These are phyloP conservation scores for Nematocida sp. DNA, from an alignment of 371 early-diverging fungal genomes.

Conservation along the genomic window DNA sequence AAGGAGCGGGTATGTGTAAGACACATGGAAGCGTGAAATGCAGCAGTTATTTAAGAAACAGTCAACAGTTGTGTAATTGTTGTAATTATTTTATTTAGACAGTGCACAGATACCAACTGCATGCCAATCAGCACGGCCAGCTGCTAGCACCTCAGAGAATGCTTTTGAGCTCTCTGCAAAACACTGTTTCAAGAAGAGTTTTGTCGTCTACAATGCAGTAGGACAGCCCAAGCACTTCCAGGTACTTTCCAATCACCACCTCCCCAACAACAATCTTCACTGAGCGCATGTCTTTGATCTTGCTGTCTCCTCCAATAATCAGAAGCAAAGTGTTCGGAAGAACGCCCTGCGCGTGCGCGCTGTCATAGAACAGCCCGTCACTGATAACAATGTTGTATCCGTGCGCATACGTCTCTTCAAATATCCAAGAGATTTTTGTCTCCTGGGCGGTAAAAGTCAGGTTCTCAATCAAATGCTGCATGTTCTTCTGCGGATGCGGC, in stretches of 20 bases:
- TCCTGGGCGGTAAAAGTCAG: conserved; percentile 49
- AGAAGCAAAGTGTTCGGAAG: conserved; percentile 42
- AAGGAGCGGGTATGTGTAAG: too few relatives aligned
- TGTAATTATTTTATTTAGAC: too few relatives aligned
- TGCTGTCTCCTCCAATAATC: conserved; percentile 13
- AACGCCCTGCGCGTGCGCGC: neutral
- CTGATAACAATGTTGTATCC: conserved; percentile 44
- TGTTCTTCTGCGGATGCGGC: conserved; percentile 30
- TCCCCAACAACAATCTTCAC: conserved; percentile 39
- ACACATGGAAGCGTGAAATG: too few relatives aligned
- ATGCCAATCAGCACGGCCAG: neutral
- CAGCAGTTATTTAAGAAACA: too few relatives aligned
- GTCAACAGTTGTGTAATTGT: too few relatives aligned
- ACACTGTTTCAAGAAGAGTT: conserved; percentile 17
- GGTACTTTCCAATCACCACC: conserved; percentile 44
- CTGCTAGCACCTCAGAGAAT: conserved; percentile 12
- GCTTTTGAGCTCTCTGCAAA: conserved; percentile 40
- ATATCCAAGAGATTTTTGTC: conserved; percentile 33
- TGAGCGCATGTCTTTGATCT: conserved; percentile 49
- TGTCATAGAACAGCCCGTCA: conserved; percentile 49
- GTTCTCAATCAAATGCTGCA: conserved; percentile 7
- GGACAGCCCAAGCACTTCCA: conserved; percentile 42
- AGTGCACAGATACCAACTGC: too few relatives aligned
- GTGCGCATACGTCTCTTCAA: conserved; percentile 21
- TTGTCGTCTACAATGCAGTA: conserved; percentile 47